Evolutionary conservation across 2,329 filamentous ascomycete genomes (phyloP).

Genomic region (Aspergillus brasiliensis): DNA sequence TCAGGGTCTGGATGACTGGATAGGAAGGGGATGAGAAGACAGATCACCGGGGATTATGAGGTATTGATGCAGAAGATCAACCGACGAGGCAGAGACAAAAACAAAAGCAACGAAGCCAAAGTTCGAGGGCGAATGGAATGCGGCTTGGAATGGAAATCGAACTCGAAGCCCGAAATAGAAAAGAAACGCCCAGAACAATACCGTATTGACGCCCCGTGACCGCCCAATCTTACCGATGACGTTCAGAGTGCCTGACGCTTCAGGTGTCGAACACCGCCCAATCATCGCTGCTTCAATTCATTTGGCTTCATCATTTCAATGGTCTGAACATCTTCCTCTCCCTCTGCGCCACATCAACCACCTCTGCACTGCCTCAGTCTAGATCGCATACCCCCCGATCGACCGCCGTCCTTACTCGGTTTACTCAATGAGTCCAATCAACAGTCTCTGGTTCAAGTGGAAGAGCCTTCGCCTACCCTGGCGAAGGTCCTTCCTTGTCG

Average conservation of each 20-base stretch:
- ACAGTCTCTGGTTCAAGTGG: slow-evolving; percentile 63
- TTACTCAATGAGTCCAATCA: slow-evolving; percentile 41
- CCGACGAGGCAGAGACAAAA: not conserved
- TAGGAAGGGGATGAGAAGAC: not conserved
- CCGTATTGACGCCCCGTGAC: not conserved
- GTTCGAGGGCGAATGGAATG: not conserved
- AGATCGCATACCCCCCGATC: not conserved
- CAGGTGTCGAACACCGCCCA: not conserved
- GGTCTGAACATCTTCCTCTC: not conserved
- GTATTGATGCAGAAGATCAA: not conserved
- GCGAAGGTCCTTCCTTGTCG: slow-evolving; percentile 61
- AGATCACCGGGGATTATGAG: not conserved
- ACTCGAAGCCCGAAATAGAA: too few relatives aligned
- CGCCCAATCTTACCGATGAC: not conserved
- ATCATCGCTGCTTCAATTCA: not conserved
- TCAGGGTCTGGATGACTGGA: not conserved
- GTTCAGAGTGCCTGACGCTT: not conserved
- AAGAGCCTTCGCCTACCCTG: slow-evolving; percentile 64
- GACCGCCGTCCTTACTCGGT: slow-evolving; percentile 5
- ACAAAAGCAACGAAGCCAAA: not conserved
- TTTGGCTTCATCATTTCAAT: not conserved
- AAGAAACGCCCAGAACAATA: not conserved
- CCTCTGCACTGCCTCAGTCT: not conserved
- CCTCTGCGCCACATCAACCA: slow-evolving; percentile 1
- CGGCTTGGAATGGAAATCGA: not conserved